phyloP scores from a whole-genome alignment of 306 rosid species.

The Oemleria cerasiformis region DNA sequence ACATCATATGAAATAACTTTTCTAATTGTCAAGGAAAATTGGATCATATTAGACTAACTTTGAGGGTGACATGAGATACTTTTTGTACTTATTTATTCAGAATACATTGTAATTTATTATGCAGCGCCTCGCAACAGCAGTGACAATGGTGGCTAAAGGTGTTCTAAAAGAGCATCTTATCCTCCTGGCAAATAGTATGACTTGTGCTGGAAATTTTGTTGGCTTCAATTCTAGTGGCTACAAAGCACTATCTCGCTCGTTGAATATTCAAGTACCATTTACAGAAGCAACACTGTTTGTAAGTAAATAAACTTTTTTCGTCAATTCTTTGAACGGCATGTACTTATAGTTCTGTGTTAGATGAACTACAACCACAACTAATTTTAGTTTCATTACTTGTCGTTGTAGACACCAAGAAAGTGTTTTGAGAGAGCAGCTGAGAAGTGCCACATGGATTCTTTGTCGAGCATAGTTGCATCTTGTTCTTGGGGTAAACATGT shows the following conservation, averaged over 20 bases:
- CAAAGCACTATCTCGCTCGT: conserved; percentile 67
- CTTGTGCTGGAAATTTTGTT: conserved; percentile 79
- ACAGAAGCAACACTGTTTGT: conserved; percentile 92
- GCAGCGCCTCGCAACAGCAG: conserved; percentile 84
- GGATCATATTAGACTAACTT: background rate
- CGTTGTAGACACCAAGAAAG: conserved; percentile 74
- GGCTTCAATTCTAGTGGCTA: conserved; percentile 92
- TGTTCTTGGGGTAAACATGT: conserved; percentile 97
- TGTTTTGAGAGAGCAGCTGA: conserved; percentile 96
- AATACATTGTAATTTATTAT: conserved; percentile 10
- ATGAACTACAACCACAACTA: conserved; percentile 19
- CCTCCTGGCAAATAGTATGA: conserved; percentile 87
- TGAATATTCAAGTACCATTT: conserved; percentile 83
- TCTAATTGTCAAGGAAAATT: background rate
- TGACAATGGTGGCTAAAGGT: conserved; percentile 88
- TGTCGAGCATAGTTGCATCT: conserved; percentile 84
- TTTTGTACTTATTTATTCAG: background rate
- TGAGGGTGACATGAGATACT: background rate
- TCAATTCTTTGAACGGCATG: conserved; percentile 15
- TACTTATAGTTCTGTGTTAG: background rate
- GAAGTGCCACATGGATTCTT: conserved; percentile 71
- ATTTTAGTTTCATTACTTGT: conserved; percentile 10
- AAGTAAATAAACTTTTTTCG: conserved; percentile 34
- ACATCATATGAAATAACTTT: background rate
- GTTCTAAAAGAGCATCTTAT: conserved; percentile 92